These are phyloP conservation scores for Draba incana DNA, from an alignment of 345 rosid genomes.

Conservation along the genomic window DNA sequence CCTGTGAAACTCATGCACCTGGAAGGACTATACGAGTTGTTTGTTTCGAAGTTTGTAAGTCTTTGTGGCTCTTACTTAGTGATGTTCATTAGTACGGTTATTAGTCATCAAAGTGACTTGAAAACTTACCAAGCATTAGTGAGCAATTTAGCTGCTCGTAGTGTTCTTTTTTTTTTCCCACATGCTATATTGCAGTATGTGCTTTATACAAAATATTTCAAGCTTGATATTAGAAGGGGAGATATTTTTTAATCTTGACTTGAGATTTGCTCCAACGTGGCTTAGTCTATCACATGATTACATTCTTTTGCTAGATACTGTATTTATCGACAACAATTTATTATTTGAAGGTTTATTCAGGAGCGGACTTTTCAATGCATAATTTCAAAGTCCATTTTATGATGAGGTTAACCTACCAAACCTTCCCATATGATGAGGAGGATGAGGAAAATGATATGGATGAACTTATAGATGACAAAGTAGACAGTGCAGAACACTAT, in stretches of 20 bases:
- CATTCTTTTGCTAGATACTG: constrained; percentile 24
- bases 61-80: constrained; percentile 14
- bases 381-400: constrained; percentile 68
- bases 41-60: constrained; percentile 97
- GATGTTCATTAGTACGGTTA: constrained; percentile 15
- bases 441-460: constrained; percentile 55
- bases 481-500: constrained; percentile 51
- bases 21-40: constrained; percentile 92
- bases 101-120: constrained; percentile 15
- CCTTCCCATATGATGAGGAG: constrained; percentile 69
- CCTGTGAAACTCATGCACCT: constrained; percentile 94
- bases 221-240: constrained; percentile 19
- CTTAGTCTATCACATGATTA: neutral
- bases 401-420: constrained; percentile 90
- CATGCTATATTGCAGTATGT: constrained; percentile 20
- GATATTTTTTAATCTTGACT: constrained; percentile 5
- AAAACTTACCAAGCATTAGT: constrained; percentile 25
- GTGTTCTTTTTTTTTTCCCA: neutral
- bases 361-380: constrained; percentile 70
- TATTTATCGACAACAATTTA: constrained; percentile 4
- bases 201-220: neutral
- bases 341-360: constrained; percentile 75
- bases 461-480: constrained; percentile 54
- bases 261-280: constrained; percentile 9
- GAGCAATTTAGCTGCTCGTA: constrained; percentile 4